These are phyloP conservation scores for Lecanicillium sp. DNA, from an alignment of 2,329 filamentous ascomycete species.

Conservation along the genomic window DNA sequence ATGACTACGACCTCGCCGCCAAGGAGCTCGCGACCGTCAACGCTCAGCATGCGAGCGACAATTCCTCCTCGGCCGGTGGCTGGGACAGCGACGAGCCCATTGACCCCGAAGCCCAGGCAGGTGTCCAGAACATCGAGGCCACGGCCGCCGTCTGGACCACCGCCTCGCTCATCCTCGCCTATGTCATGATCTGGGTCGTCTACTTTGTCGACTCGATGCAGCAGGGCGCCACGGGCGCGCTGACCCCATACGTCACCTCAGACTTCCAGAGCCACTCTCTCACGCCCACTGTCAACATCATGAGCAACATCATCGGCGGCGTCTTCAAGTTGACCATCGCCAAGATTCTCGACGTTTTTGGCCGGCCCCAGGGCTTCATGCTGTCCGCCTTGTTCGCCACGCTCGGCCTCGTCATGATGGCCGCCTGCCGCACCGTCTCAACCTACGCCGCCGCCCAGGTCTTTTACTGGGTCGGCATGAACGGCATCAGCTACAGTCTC, in stretches of 20 bases:
- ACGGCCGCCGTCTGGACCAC: constrained; percentile 31
- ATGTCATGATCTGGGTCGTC: constrained; percentile 37
- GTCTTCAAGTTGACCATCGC: constrained; percentile 20
- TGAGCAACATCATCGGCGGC: constrained; percentile 26
- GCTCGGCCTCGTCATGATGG: constrained; percentile 45
- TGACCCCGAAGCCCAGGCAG: constrained; percentile 19
- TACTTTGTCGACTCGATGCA: constrained; percentile 40
- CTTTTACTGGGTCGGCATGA: constrained; percentile 50
- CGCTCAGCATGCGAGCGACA: constrained; percentile 1
- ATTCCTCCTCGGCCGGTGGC: not conserved
- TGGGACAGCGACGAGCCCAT: constrained; percentile 8
- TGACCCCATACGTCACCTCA: constrained; percentile 23
- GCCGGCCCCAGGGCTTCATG: constrained; percentile 25
- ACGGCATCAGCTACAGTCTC: constrained; percentile 50
- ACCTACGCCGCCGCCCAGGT: constrained; percentile 29
- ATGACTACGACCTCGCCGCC: no score
- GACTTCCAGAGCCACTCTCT: constrained; percentile 27
- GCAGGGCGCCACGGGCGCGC: constrained; percentile 22
- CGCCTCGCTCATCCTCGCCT: constrained; percentile 28
- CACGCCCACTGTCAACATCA: constrained; percentile 34
- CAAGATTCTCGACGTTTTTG: constrained; percentile 29
- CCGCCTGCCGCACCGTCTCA: constrained; percentile 39
- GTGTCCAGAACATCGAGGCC: constrained; percentile 32
- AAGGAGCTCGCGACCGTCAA: not conserved
- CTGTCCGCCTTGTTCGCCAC: constrained; percentile 24